These are phyloP conservation scores for Cercospora zeae-maydis DNA, from an alignment of 2,329 filamentous ascomycete genomes.

Conservation along the genomic window DNA sequence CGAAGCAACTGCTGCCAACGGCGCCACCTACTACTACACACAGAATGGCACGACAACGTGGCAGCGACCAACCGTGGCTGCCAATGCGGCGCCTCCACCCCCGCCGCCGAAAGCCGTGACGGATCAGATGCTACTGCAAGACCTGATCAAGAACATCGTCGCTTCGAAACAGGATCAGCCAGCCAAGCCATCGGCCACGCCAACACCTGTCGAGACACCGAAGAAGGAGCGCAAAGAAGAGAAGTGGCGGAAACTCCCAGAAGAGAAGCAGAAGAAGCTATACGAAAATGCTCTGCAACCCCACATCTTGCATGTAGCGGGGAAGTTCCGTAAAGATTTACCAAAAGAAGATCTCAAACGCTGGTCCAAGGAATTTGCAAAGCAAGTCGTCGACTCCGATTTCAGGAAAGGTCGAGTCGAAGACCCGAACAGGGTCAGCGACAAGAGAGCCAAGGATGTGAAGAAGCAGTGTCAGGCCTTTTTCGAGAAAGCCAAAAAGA, in stretches of 20 bases:
- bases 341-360: conserved; percentile 72
- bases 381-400: conserved; percentile 87
- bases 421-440: conserved; percentile 71
- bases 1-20: conserved; percentile 65
- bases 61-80: conserved; percentile 69
- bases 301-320: conserved; percentile 77
- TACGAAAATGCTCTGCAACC: conserved; percentile 90
- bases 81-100: conserved; percentile 53
- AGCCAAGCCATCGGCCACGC: conserved; percentile 53
- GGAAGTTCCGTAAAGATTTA: conserved; percentile 82
- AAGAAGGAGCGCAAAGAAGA: conserved; percentile 58
- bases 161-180: conserved; percentile 61
- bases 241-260: conserved; percentile 65
- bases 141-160: conserved; percentile 66
- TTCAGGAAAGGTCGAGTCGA: conserved; percentile 85
- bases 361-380: conserved; percentile 63
- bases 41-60: conserved; percentile 75
- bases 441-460: conserved; percentile 76
- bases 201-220: conserved; percentile 61
- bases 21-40: conserved; percentile 82
- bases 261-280: conserved; percentile 90
- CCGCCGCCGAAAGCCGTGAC: conserved; percentile 62
- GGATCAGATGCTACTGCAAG: conserved; percentile 73
- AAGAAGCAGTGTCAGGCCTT: conserved; percentile 81
- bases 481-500: conserved; percentile 78